Percentiles rank a stretch among this genome's conserved stretches.
These are phyloP conservation scores for Lomentospora prolificans DNA, from an alignment of 2,329 filamentous ascomycete genomes.

Conservation along the genomic window DNA sequence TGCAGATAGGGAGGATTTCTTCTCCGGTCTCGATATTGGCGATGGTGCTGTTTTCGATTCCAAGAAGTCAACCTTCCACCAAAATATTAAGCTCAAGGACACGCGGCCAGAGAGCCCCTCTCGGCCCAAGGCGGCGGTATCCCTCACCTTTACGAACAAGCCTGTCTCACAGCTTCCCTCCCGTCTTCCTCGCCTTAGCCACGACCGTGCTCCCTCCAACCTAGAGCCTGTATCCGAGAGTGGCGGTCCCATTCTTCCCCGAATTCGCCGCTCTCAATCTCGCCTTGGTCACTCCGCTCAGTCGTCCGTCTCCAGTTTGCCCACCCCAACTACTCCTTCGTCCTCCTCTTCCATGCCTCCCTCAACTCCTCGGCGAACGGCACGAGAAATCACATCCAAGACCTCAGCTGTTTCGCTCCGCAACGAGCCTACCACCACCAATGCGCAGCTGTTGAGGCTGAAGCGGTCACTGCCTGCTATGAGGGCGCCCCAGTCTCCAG, in stretches of 20 bases:
- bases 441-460: slow-evolving; percentile 52
- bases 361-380: slow-evolving; percentile 50
- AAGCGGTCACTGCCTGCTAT: slow-evolving; percentile 57
- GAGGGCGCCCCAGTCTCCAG: slow-evolving; percentile 39
- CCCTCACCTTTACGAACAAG: slow-evolving; percentile 86
- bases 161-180: slow-evolving; percentile 41
- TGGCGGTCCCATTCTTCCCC: slow-evolving; percentile 55
- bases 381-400: slow-evolving; percentile 40
- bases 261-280: slow-evolving; percentile 53
- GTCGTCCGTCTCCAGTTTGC: slow-evolving; percentile 55
- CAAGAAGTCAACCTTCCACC: slow-evolving; percentile 74
- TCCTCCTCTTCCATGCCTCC: slow-evolving; percentile 43
- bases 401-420: slow-evolving; percentile 44
- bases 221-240: slow-evolving; percentile 92
- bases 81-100: slow-evolving; percentile 82
- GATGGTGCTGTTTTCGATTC: slow-evolving; percentile 73
- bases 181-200: slow-evolving; percentile 68
- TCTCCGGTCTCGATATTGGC: slow-evolving; percentile 78
- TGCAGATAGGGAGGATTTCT: slow-evolving; percentile 63
- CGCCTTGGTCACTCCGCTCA: slow-evolving; percentile 60
- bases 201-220: slow-evolving; percentile 62
- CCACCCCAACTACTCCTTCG: slow-evolving; percentile 50
- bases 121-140: slow-evolving; percentile 65
- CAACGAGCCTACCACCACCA: slow-evolving; percentile 54
- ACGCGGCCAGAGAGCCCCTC: slow-evolving; percentile 58